These are phyloP conservation scores for Tolypocladium nubicola DNA, from an alignment of 2,329 filamentous ascomycete species.

Conservation along the genomic window DNA sequence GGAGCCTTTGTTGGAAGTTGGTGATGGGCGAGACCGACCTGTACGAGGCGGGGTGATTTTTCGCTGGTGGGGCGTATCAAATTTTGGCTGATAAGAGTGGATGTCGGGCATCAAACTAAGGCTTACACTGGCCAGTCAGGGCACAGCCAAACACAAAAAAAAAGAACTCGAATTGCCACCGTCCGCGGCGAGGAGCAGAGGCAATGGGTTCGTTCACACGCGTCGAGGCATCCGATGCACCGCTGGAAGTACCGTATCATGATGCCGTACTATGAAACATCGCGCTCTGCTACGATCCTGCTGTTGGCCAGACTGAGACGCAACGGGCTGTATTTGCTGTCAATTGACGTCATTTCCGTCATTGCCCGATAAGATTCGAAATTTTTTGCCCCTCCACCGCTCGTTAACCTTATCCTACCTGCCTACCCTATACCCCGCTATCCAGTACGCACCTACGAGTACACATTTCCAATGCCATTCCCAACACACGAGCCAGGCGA, in stretches of 20 bases:
- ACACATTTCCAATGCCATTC: no score
- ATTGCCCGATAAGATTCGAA: background rate
- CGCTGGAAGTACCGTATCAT: no score
- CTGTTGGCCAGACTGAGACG: background rate
- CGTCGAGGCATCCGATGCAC: background rate
- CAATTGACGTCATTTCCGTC: background rate
- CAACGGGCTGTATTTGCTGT: background rate
- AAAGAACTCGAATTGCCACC: background rate
- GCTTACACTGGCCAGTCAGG: slow-evolving; percentile 13
- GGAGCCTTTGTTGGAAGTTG: slow-evolving; percentile 6
- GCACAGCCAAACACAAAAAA: background rate
- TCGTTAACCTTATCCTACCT: background rate
- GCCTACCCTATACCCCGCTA: background rate
- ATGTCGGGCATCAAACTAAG: slow-evolving; percentile 26
- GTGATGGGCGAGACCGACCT: slow-evolving; percentile 6
- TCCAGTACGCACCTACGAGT: no score
- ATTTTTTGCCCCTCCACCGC: background rate
- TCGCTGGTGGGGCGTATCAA: slow-evolving; percentile 25
- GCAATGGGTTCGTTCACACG: background rate
- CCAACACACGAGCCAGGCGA: no score
- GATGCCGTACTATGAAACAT: no score
- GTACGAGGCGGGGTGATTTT: slow-evolving; percentile 27
- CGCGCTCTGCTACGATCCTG: background rate
- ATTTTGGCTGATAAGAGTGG: slow-evolving; percentile 18
- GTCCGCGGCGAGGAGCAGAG: background rate